Base-by-base conservation (phyloP, 345 rosid species). In the Euphorbia peplus region DNA sequence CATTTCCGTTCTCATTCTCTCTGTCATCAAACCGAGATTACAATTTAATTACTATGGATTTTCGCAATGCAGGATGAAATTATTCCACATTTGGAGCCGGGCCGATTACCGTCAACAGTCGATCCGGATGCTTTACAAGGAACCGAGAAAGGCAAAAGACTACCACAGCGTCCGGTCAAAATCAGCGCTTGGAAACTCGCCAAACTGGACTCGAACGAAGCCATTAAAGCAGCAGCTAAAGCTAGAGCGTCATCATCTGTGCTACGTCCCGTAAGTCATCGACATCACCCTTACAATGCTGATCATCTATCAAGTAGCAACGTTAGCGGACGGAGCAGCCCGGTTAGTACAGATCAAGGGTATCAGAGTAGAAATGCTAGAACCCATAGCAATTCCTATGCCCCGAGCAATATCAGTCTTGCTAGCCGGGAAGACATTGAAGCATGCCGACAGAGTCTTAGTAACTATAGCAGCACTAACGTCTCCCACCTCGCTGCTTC, bases 151-250 rank as follows among this genome's bases (percentile, higher is more conserved):
- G 87, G 85, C 9, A 89, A 84, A 75, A 87, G 60, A 74, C 65
- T 83, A 69, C 86, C 92, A 29, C 96, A 78, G 70, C 91, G 83
- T 67, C 97, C 82, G 56, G 90, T 89, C 53, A 85, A 90, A 78
- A 89, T 93, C 78, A 93, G 93, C 57, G 95, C 98, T 9, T 90
- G 97, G 98, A 89, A 87, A 73, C 90, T 90, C 5, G 98, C 93
- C 15, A 90, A 89, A 72, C 73, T 93, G 60, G 98, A 93, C 64
- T 83, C 97, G 52, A 78, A 72, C 22, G 92, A 93, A 84, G 98
- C 91, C 41, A 74, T 86, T 12, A 87, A 82, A 72, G 97, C 96
- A 46, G 96, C 82, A 77, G 96, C 97, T 28, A 89, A 86, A 82
- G 97, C 98, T 32, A 84, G 97, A 63, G 96, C 93, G 60, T 90